phyloP scores from a whole-genome alignment of 768 basidiomycete species.

The Panaeolus papilionaceus region DNA sequence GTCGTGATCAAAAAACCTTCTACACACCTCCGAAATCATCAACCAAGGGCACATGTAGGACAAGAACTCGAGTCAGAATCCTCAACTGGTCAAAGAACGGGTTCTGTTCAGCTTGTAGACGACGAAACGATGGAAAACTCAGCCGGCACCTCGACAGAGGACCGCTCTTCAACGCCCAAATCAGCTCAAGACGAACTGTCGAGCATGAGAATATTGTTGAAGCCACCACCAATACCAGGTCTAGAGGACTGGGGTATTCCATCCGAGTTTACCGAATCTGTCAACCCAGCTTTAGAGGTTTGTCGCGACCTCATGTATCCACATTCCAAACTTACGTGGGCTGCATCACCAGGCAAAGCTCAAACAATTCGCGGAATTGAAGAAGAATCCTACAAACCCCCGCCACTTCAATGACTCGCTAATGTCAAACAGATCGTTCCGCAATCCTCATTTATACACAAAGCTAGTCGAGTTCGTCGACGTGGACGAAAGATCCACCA shows the following conservation, averaged over 20 bases:
- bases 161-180: conserved; percentile 25
- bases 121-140: conserved; percentile 5
- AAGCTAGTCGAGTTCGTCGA: conserved; percentile 95
- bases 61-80: conserved; percentile 44
- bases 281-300: conserved; percentile 68
- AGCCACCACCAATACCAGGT: conserved; percentile 69
- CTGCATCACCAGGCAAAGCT: conserved; percentile 71
- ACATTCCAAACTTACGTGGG: neutral
- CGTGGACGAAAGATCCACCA: conserved; percentile 86
- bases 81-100: conserved; percentile 19
- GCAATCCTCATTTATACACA: conserved; percentile 95
- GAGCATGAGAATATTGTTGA: conserved; percentile 60
- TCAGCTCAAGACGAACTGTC: conserved; percentile 53
- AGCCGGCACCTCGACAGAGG: neutral
- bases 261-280: conserved; percentile 57
- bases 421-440: conserved; percentile 91
- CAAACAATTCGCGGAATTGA: conserved; percentile 76
- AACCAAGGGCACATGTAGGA: conserved; percentile 54
- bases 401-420: conserved; percentile 97
- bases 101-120: conserved; percentile 19
- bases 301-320: conserved; percentile 20
- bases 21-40: conserved; percentile 51
- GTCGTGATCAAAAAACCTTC: conserved; percentile 63
- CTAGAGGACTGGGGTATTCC: conserved; percentile 83
- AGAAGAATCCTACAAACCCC: conserved; percentile 63